Conservation (phyloP, 2,329 filamentous ascomycete genomes). For the Stagonosporopsis tanaceti region DNA sequence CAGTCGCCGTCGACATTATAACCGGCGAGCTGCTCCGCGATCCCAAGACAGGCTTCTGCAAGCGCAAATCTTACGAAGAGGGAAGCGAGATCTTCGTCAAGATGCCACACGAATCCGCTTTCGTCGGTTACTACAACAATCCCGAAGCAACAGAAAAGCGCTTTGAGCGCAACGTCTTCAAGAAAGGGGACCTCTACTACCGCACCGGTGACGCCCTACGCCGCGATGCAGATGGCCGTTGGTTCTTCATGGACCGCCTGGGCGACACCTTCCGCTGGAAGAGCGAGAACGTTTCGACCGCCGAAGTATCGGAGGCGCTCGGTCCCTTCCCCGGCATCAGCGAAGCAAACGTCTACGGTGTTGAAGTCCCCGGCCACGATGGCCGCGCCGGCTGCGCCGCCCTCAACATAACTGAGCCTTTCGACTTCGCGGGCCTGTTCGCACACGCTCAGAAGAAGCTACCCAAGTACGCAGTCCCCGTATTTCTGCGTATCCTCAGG, state of each 20-base stretch:
- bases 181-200: constrained; percentile 58
- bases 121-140: constrained; percentile 76
- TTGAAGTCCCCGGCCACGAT: constrained; percentile 57
- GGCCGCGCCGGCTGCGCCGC: constrained; percentile 65
- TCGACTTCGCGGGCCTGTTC: constrained; percentile 64
- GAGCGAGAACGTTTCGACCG: constrained; percentile 58
- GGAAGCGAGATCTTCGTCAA: constrained; percentile 80
- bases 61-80: constrained; percentile 67
- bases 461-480: constrained; percentile 77
- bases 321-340: constrained; percentile 55
- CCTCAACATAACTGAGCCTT: constrained; percentile 62
- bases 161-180: constrained; percentile 57
- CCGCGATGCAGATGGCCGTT: constrained; percentile 54
- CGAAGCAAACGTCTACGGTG: constrained; percentile 60
- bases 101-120: constrained; percentile 64
- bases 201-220: constrained; percentile 58
- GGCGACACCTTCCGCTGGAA: constrained; percentile 62
- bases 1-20: constrained; percentile 73
- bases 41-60: constrained; percentile 72
- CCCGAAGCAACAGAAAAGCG: constrained; percentile 69
- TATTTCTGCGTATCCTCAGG: constrained; percentile 72
- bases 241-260: constrained; percentile 59
- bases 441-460: constrained; percentile 66
- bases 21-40: constrained; percentile 73
- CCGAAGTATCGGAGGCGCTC: constrained; percentile 56